Percentiles rank a stretch among this genome's conserved stretches.
Conservation (phyloP, 1,284 basidiomycete species). For the Leccinum variabile region DNA sequence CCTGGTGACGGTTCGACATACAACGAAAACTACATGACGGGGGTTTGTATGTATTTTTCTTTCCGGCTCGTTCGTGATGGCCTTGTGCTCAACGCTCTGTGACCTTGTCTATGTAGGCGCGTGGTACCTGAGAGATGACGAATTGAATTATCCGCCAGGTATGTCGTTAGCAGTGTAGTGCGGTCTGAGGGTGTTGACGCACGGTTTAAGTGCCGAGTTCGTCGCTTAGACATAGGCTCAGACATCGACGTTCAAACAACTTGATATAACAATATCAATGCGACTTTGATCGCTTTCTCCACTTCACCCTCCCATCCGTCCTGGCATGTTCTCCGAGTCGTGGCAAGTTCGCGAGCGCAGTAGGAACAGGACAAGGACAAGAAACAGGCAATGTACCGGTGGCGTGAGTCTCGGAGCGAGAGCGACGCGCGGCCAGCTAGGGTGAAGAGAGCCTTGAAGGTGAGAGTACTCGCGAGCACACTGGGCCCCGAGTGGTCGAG, state of each 20-base stretch:
- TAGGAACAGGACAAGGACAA: too few relatives aligned
- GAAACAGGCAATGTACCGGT: too few relatives aligned
- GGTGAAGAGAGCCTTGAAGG: neutral
- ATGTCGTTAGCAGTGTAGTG: neutral
- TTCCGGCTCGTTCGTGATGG: neutral
- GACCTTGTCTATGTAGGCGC: constrained; percentile 37
- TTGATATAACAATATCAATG: too few relatives aligned
- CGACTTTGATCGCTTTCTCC: too few relatives aligned
- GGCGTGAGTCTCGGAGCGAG: neutral
- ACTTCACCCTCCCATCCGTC: too few relatives aligned
- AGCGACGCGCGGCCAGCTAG: neutral
- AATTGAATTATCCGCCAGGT: constrained; percentile 38
- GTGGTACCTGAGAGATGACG: constrained; percentile 47
- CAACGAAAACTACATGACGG: constrained; percentile 42
- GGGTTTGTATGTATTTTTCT: constrained; percentile 45
- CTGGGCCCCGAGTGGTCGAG: neutral
- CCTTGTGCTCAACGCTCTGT: neutral
- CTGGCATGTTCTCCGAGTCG: too few relatives aligned
- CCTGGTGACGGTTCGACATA: constrained; percentile 55
- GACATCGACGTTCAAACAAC: neutral
- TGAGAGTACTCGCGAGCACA: neutral
- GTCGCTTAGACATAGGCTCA: neutral
- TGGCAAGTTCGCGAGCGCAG: too few relatives aligned
- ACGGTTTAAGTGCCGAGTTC: neutral
- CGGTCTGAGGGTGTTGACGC: neutral